phyloP scores from a whole-genome alignment of 2,329 filamentous ascomycete genomes.

The Aspergillus versicolor region DNA sequence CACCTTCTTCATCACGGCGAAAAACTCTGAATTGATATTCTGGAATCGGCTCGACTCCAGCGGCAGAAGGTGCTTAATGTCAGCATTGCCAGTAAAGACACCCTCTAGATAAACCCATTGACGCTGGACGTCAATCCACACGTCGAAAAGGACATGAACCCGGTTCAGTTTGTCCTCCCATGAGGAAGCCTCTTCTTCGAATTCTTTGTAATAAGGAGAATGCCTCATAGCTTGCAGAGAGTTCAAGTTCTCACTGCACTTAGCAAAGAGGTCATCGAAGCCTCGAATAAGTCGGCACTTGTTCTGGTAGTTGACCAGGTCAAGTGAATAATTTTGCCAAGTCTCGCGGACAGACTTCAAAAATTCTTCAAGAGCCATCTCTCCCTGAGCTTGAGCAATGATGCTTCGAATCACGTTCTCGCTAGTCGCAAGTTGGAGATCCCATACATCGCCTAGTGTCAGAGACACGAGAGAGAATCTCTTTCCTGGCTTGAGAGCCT shows the following conservation, averaged over 20 bases:
- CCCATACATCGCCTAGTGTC: constrained; percentile 98
- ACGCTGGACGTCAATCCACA: constrained; percentile 99
- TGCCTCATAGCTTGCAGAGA: constrained; percentile 98
- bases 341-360: constrained; percentile 93
- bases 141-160: constrained; percentile 95
- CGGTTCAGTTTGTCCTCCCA: constrained; percentile 99
- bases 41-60: constrained; percentile 96
- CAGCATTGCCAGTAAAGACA: constrained; percentile 96
- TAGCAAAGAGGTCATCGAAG: constrained; percentile 97
- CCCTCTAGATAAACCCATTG: constrained; percentile 99
- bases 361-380: constrained; percentile 98
- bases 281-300: constrained; percentile 96
- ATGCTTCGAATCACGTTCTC: constrained; percentile 89
- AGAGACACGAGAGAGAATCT: constrained; percentile 91
- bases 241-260: constrained; percentile 97
- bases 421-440: constrained; percentile 83
- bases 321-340: constrained; percentile 92
- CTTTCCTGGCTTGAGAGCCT: constrained; percentile 86
- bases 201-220: constrained; percentile 98
- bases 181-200: constrained; percentile 91
- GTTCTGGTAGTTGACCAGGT: constrained; percentile 95
- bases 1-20: constrained; percentile 99
- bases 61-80: constrained; percentile 96
- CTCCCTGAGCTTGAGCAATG: constrained; percentile 91
- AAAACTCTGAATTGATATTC: constrained; percentile 99